Base-by-base conservation (phyloP, 2,329 filamentous ascomycete genomes). In the Mycosphaerella arachidis region DNA sequence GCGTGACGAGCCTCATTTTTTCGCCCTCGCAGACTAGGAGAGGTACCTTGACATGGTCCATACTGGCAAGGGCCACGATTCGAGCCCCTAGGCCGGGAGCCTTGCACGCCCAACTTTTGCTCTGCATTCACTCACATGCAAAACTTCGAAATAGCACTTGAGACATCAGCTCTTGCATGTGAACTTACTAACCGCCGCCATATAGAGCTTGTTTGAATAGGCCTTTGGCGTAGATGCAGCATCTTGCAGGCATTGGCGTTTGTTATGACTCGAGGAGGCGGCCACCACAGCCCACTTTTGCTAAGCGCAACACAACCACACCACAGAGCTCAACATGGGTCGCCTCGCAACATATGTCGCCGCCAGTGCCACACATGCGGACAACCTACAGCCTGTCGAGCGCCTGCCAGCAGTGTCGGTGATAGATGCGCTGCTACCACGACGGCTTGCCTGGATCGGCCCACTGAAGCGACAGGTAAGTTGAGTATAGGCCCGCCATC, bases 401-500 rank as follows among this genome's bases (percentile, higher is more conserved):
- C 57, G 60, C 13, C 61, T 71, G 0, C 71, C 71, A 3, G 63
- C 57, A 20, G 57, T 73, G n/a, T 73, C 71, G 2, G 29, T 71
- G 18, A 61, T 70, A n/a, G 71, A 72, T 53, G 67, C 68, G n/a
- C 61, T 73, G 9, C 60, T 72, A 10, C 70, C 71, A 13, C 53
- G 62, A 27, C 53, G 55, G 13, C 43, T 55, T 18, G 43, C 37
- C 20, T 51, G 50, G 16, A 43, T 58, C 24, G 57, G 48, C 40
- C 57, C 62, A 27, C 29, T 54, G 52, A 63, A 51, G 57, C 56
- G 46, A 60, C 30, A 68, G 55, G 63, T 68, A 57, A 61, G 63
- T 63, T 31, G 40, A 18, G 20, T 27, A 48, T 29, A 53, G 45
- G 57, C 45, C 31, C 57, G 35, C 24, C 45, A 53, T 64, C 48